Conservation (phyloP, 106 monocot genomes). For the Dendrobium officinale region DNA sequence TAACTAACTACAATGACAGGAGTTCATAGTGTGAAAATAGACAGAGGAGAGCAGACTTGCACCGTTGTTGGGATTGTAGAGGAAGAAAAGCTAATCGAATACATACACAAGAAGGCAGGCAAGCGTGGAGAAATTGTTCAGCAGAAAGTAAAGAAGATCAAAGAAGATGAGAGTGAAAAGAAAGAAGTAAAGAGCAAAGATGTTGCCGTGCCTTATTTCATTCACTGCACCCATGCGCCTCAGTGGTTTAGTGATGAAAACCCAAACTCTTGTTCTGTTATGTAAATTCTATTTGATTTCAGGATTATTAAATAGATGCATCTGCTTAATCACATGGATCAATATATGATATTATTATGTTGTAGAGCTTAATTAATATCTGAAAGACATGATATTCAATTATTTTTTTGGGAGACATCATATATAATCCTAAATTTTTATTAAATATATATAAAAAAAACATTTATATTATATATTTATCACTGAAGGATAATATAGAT, state of each 20-base stretch:
- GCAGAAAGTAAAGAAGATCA: neutral
- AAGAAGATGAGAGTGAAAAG: neutral
- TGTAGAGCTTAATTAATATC: too few relatives aligned
- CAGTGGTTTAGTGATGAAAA: constrained; percentile 57
- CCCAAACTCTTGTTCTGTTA: constrained; percentile 40
- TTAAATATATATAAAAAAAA: too few relatives aligned
- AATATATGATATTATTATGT: too few relatives aligned
- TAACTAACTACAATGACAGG: constrained; percentile 10
- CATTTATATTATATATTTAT: too few relatives aligned
- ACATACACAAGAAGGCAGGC: constrained; percentile 16
- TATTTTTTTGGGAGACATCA: too few relatives aligned
- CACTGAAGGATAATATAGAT: too few relatives aligned
- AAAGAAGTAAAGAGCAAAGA: constrained; percentile 9
- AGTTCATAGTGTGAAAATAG: constrained; percentile 21
- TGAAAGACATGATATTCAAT: too few relatives aligned
- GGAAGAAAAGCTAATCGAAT: constrained; percentile 15
- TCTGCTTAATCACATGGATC: too few relatives aligned
- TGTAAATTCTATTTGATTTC: constrained; percentile 4
- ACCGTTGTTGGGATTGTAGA: constrained; percentile 11
- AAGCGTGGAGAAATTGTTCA: constrained; percentile 13
- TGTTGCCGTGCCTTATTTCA: constrained; percentile 16
- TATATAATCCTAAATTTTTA: too few relatives aligned
- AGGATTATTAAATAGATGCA: neutral
- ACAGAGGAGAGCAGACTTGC: constrained; percentile 13
- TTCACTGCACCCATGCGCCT: constrained; percentile 33